Evolutionary conservation across 805 yeast species (phyloP), one percentile per base, ranked within the genome.

Genomic region (Schizosaccharomyces lindneri): DNA sequence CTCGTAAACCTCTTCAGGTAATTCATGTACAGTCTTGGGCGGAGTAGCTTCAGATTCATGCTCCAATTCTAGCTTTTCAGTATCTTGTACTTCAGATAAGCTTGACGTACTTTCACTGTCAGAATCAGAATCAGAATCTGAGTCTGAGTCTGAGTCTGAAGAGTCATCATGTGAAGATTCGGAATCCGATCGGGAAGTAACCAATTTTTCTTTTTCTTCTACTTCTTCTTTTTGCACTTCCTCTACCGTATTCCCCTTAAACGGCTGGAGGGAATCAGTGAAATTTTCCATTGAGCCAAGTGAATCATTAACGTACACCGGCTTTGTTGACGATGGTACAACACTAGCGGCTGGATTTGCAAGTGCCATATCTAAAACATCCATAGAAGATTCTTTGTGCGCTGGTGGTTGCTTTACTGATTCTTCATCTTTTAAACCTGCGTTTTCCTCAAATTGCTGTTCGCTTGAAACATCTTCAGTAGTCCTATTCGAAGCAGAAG

Each of bases 21-120:
- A 71, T 68, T 90, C 97, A 68, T 90, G 84, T 63, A 81, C 83
- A 1, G 97, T 87, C 39, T 74, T 70, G 27, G 90, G 85, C 0
- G 95, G 95, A 0, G 81, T 87, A 0, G 68, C 68, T 1, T 63
- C 67, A 2, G 63, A 68, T 4, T 65, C 68, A 2, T 63, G 67
- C 43, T 41, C 21, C 7, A 39, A 60, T n/a, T 61, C 21, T 24
- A 43, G 55, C 21, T 48, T 39, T 32, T 43, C 60, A n/a, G n/a
- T 13, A 3, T 27, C 60, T 2, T 19, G 24, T 19, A 57, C 48
- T 17, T 24, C 60, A 21, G 48, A 19, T 11, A 17, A 17, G 13
- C n/a, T 15, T 6, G 19, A 19, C 6, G 39, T 15, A 7, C 21
- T 36, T 36, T 27, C 7, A 57, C 4, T 13, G 9, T 21, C 60